A percentile compares a stretch with the other conserved stretches of the same genome.
Conservation (phyloP, 768 basidiomycete species). For the Agaricus subrufescens region DNA sequence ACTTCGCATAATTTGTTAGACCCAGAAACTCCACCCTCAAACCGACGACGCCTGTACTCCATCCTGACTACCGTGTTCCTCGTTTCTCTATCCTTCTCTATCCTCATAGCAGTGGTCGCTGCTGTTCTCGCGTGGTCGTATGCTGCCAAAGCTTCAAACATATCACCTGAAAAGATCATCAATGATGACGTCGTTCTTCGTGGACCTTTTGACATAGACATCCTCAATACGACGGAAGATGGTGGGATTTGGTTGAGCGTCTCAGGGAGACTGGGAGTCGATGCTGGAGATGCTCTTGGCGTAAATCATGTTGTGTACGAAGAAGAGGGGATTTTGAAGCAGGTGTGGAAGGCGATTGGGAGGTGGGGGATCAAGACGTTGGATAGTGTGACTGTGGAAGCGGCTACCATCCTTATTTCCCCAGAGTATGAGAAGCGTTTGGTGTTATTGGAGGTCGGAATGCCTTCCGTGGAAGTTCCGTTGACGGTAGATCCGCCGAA, state of each 20-base stretch:
- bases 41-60: slow-evolving; percentile 28
- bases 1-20: slow-evolving; percentile 17
- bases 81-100: slow-evolving; percentile 46
- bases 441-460: slow-evolving; percentile 42
- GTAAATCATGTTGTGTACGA: slow-evolving; percentile 35
- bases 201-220: slow-evolving; percentile 58
- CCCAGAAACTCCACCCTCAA: slow-evolving; percentile 16
- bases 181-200: slow-evolving; percentile 48
- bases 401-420: slow-evolving; percentile 46
- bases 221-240: slow-evolving; percentile 54
- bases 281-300: slow-evolving; percentile 58
- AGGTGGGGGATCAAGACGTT: slow-evolving; percentile 59
- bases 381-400: slow-evolving; percentile 50
- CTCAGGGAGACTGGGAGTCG: slow-evolving; percentile 56
- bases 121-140: slow-evolving; percentile 64
- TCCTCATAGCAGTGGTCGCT: slow-evolving; percentile 38
- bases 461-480: slow-evolving; percentile 50
- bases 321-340: slow-evolving; percentile 31
- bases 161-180: slow-evolving; percentile 57
- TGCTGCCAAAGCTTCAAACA: slow-evolving; percentile 45
- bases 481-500: slow-evolving; percentile 47
- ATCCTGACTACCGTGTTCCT: slow-evolving; percentile 50
- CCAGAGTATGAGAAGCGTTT: slow-evolving; percentile 35
- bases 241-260: slow-evolving; percentile 59
- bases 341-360: slow-evolving; percentile 62